phyloP scores from a whole-genome alignment of 2,329 filamentous ascomycete genomes.

The Pestalotiopsis sp. region DNA sequence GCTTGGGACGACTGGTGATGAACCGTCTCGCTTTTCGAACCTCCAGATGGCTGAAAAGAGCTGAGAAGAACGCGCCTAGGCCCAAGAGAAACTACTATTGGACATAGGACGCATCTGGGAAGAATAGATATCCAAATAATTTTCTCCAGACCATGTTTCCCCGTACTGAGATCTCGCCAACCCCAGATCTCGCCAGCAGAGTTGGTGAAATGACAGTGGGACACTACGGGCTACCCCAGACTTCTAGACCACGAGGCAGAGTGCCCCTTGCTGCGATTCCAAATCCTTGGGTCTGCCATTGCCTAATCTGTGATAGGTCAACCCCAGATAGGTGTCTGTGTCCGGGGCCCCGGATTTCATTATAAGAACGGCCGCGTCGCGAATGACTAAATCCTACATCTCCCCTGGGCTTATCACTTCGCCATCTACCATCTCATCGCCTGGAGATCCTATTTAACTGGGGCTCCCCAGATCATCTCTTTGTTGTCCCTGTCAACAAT shows the following conservation, averaged over 20 bases:
- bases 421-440: not conserved
- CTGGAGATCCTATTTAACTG: not conserved
- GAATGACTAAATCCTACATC: not conserved
- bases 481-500: not conserved
- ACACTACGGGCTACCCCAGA: not conserved
- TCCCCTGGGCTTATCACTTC: constrained; percentile 3
- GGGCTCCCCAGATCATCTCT: not conserved
- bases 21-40: not conserved
- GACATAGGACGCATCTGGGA: not conserved
- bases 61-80: not conserved
- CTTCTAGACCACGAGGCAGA: not conserved
- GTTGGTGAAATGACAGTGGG: not conserved
- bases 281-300: not conserved
- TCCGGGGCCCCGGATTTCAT: constrained; percentile 4
- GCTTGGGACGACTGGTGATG: not conserved
- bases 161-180: not conserved
- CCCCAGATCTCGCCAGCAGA: not conserved
- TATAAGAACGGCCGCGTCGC: constrained; percentile 9
- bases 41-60: not conserved
- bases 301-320: not conserved
- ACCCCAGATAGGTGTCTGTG: not conserved
- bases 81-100: not conserved
- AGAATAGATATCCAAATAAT: constrained; percentile 5
- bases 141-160: not conserved
- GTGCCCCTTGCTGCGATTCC: not conserved